phyloP scores from a whole-genome alignment of 768 basidiomycete species.

The Boletus rufocinnamomeus region DNA sequence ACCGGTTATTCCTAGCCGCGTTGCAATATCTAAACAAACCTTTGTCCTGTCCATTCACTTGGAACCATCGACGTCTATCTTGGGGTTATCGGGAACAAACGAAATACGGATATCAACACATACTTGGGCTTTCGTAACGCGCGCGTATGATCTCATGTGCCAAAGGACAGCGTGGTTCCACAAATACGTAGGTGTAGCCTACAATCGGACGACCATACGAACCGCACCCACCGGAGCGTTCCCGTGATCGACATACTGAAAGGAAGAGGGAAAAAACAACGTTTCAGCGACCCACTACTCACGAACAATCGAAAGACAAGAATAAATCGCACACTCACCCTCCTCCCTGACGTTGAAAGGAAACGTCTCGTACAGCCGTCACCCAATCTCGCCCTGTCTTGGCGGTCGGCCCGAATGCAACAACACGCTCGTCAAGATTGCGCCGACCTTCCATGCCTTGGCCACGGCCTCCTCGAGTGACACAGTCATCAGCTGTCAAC shows the following conservation, averaged over 20 bases:
- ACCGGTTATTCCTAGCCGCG: no score
- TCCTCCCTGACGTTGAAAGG: conserved; percentile 52
- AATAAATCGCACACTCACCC: conserved; percentile 47
- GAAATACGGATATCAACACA: neutral
- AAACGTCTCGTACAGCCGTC: conserved; percentile 84
- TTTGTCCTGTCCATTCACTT: no score
- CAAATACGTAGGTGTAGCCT: no score
- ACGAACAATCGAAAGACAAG: no score
- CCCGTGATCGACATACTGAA: conserved; percentile 49
- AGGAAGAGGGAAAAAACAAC: no score
- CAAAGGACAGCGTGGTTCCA: no score
- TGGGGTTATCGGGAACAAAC: neutral
- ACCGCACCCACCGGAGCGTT: no score
- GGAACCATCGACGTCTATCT: no score
- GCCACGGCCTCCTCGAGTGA: conserved; percentile 63
- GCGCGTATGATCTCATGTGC: neutral
- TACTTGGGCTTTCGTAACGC: neutral
- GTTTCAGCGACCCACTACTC: no score
- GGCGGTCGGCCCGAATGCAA: conserved; percentile 91
- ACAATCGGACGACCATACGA: no score
- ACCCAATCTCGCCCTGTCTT: conserved; percentile 80
- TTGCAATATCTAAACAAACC: no score
- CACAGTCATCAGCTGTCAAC: no score
- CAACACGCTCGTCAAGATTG: conserved; percentile 75
- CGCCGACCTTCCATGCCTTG: conserved; percentile 94